These are phyloP conservation scores for Cladophialophora immunda DNA, from an alignment of 2,329 filamentous ascomycete species.

Conservation along the genomic window DNA sequence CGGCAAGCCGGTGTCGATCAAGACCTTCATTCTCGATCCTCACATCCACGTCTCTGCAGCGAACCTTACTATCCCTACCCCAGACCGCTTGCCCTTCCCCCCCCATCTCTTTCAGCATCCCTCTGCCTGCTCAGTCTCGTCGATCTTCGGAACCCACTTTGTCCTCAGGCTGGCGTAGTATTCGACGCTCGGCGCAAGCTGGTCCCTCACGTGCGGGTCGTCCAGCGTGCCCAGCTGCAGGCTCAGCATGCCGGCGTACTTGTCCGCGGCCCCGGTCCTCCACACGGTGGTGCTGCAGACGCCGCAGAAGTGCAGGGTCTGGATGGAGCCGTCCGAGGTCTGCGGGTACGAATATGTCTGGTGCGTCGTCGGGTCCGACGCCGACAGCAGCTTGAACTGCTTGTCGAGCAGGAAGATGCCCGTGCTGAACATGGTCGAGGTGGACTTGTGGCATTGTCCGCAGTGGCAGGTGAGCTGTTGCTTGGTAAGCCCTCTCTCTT, in stretches of 20 bases:
- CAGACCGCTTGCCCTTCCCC: no score
- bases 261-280: neutral
- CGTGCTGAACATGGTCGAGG: neutral
- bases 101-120: neutral
- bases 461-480: neutral
- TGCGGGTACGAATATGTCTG: neutral
- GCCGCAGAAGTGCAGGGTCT: neutral
- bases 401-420: neutral
- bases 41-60: no score
- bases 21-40: no score
- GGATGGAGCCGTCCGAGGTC: neutral
- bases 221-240: neutral
- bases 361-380: neutral
- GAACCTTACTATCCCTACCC: no score
- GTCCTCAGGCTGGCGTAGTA: neutral
- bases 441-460: neutral
- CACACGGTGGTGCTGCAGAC: slow-evolving; percentile 1
- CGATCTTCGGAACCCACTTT: neutral
- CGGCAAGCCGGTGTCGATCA: neutral
- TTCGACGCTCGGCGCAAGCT: neutral
- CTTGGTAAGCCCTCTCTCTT: neutral
- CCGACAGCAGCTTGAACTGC: neutral
- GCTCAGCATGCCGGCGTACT: slow-evolving; percentile 2
- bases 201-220: neutral
- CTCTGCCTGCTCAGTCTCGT: neutral